phyloP scores from a whole-genome alignment of 495 filamentous ascomycete genomes.

The Penicillium alfredii region DNA sequence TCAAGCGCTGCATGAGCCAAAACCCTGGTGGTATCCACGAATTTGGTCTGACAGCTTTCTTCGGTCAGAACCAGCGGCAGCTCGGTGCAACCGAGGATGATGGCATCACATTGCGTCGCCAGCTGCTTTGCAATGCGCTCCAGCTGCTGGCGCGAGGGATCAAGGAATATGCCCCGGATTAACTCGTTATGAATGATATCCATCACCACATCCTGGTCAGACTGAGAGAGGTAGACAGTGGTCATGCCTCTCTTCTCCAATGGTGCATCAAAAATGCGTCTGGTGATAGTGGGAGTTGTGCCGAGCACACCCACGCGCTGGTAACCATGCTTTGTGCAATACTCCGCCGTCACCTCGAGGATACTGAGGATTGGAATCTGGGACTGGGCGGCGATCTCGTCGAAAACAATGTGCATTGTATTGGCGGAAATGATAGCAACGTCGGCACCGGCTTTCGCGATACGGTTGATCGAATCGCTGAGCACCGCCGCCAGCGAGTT shows the following conservation, averaged over 20 bases:
- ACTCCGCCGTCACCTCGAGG: conserved; percentile 1
- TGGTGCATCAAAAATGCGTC: conserved; percentile 3
- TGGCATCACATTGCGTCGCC: conserved; percentile 4
- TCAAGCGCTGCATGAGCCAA: conserved; percentile 6
- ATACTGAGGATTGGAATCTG: conserved; percentile 8
- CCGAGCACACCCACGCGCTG: conserved; percentile 4
- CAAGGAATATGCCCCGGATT: conserved; percentile 1
- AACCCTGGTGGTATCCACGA: conserved; percentile 8
- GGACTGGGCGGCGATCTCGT: background rate
- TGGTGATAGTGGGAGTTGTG: conserved; percentile 3
- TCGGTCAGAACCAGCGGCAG: conserved; percentile 6
- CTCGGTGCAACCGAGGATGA: conserved; percentile 7
- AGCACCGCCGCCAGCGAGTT: background rate
- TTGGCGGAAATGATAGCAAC: conserved; percentile 10
- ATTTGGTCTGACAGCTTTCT: conserved; percentile 4
- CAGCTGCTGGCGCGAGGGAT: background rate
- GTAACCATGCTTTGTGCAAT: conserved; percentile 4
- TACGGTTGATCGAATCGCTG: conserved; percentile 5
- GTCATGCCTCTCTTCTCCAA: conserved; percentile 1
- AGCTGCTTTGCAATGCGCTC: conserved; percentile 4
- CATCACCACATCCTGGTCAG: conserved; percentile 4
- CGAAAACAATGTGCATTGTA: conserved; percentile 2
- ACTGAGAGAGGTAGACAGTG: conserved; percentile 4
- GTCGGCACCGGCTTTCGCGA: conserved; percentile 6
- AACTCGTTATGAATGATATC: conserved; percentile 1